Evolutionary conservation across 176 grass and related monocot genomes (phyloP).

Genomic region (Hordeum vulgare): DNA sequence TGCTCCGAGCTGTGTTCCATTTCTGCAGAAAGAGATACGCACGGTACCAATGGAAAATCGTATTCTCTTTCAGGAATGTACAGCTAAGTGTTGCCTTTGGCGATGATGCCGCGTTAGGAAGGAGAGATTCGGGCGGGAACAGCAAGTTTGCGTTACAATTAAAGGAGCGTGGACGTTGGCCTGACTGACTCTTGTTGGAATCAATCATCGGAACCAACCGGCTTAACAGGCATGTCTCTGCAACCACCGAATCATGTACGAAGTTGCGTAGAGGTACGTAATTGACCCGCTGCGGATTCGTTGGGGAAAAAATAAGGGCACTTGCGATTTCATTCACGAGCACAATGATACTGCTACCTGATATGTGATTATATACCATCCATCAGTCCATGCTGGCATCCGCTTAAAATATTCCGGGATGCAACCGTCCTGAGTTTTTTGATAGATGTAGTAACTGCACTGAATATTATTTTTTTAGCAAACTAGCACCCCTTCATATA

Average conservation of each 20-base stretch:
- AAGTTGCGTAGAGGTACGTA: slow-evolving; percentile 5
- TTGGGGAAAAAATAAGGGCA: neutral
- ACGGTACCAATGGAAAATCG: neutral
- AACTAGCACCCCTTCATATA: neutral
- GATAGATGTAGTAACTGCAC: neutral
- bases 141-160: neutral
- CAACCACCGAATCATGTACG: neutral
- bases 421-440: neutral
- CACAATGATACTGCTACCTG: neutral
- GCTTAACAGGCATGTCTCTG: neutral
- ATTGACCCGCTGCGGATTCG: neutral
- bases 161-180: neutral
- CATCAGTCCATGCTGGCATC: neutral
- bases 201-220: slow-evolving; percentile 3
- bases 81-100: neutral
- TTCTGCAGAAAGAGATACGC: neutral
- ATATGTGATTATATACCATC: neutral
- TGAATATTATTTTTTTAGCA: neutral
- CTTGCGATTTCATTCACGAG: neutral
- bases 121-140: neutral
- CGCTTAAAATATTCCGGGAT: neutral
- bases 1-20: neutral
- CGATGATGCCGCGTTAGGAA: neutral
- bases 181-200: slow-evolving; percentile 1
- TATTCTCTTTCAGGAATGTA: neutral